Conservation (phyloP, 495 filamentous ascomycete genomes). For the Podospora appendiculata region DNA sequence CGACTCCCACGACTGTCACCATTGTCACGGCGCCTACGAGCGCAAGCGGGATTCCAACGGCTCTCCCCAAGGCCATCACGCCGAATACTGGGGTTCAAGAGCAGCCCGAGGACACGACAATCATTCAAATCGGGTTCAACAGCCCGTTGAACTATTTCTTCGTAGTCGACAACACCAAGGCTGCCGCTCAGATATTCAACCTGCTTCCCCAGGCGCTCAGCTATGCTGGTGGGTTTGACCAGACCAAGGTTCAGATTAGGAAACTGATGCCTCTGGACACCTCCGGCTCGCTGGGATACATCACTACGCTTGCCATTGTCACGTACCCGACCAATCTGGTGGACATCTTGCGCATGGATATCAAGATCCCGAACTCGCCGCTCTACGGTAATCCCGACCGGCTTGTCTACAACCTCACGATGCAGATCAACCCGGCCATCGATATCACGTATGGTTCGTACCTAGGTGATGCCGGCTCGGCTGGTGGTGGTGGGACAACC, state of each 20-base stretch:
- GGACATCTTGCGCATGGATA: conserved; percentile 50
- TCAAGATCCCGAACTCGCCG: conserved; percentile 57
- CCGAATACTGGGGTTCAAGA: conserved; percentile 33
- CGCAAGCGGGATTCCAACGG: conserved; percentile 47
- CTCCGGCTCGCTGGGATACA: conserved; percentile 56
- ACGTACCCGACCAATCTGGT: conserved; percentile 65
- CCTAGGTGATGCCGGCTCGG: conserved; percentile 22
- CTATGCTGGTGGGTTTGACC: conserved; percentile 50
- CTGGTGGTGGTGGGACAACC: conserved; percentile 14
- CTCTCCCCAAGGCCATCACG: conserved; percentile 66
- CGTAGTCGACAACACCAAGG: conserved; percentile 58
- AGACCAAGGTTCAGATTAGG: conserved; percentile 53
- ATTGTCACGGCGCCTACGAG: conserved; percentile 16
- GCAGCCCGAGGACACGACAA: conserved; percentile 49
- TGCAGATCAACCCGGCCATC: conserved; percentile 77
- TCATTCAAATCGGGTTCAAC: conserved; percentile 82
- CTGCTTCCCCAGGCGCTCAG: conserved; percentile 68
- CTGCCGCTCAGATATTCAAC: conserved; percentile 80
- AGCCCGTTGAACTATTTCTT: conserved; percentile 75
- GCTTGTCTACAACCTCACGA: conserved; percentile 59
- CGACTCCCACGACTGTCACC: conserved; percentile 24
- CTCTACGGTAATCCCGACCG: conserved; percentile 63
- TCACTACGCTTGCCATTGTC: conserved; percentile 72
- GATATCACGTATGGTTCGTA: conserved; percentile 58
- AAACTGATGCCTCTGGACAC: conserved; percentile 76